These are phyloP conservation scores for Calonectria leucothoes DNA, from an alignment of 2,329 filamentous ascomycete genomes.

Conservation along the genomic window DNA sequence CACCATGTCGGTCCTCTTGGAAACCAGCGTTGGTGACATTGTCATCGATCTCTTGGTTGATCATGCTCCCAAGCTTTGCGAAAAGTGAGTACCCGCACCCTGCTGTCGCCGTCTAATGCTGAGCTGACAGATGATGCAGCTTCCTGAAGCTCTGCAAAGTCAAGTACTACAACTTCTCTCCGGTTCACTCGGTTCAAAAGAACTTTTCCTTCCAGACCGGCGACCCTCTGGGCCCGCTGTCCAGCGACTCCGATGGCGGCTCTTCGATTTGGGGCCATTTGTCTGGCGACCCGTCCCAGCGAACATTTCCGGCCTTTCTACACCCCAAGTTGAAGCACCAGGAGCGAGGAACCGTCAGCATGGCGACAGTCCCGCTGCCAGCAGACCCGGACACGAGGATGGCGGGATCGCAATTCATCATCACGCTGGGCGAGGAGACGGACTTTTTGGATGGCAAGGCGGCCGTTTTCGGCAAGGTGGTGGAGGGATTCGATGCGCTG, in stretches of 20 bases:
- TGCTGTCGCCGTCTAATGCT: constrained; percentile 24
- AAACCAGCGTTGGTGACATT: constrained; percentile 93
- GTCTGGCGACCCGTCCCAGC: constrained; percentile 73
- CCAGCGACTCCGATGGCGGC: constrained; percentile 88
- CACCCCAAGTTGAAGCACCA: constrained; percentile 88
- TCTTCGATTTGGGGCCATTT: constrained; percentile 92
- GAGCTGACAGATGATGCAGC: constrained; percentile 66
- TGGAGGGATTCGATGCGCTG: constrained; percentile 93
- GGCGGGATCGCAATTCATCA: constrained; percentile 91
- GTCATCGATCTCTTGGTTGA: constrained; percentile 93
- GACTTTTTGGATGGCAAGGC: constrained; percentile 93
- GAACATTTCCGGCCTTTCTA: constrained; percentile 86
- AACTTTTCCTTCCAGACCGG: constrained; percentile 97
- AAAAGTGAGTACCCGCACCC: constrained; percentile 79
- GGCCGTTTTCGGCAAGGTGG: constrained; percentile 94
- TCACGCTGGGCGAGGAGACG: constrained; percentile 89
- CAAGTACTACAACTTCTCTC: constrained; percentile 99
- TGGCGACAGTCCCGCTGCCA: constrained; percentile 87
- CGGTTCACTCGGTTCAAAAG: constrained; percentile 91
- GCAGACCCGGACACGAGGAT: constrained; percentile 84
- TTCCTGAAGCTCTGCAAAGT: constrained; percentile 98
- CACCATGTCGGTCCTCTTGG: constrained; percentile 89
- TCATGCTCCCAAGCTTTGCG: constrained; percentile 89
- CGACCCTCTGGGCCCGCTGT: constrained; percentile 89
- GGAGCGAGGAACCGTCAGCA: constrained; percentile 93